A percentile compares a stretch with the other conserved stretches of the same genome.
Evolutionary conservation across 805 yeast species (phyloP).

Genomic region (Suhomyces pyralidae): DNA sequence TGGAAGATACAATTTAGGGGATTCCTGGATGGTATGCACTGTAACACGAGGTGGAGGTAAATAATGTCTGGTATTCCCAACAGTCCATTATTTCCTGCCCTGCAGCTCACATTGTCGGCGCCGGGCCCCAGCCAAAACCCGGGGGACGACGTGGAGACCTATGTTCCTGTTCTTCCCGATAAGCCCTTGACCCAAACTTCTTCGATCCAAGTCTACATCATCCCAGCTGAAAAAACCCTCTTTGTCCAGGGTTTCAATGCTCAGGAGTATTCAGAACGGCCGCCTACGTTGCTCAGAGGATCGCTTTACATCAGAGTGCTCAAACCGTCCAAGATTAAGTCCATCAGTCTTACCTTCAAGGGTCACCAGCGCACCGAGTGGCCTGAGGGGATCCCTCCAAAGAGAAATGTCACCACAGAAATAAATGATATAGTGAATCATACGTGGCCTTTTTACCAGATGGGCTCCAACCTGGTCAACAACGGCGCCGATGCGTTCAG

Average conservation of each 20-base stretch:
- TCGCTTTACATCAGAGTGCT: slow-evolving; percentile 64
- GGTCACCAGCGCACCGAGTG: slow-evolving; percentile 83
- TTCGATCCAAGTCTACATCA: slow-evolving; percentile 65
- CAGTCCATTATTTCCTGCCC: slow-evolving; percentile 26
- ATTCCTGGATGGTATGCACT: background rate
- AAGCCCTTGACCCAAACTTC: slow-evolving; percentile 60
- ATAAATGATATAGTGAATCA: slow-evolving; percentile 66
- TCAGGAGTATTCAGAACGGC: slow-evolving; percentile 58
- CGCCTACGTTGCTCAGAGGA: slow-evolving; percentile 82
- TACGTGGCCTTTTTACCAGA: slow-evolving; percentile 83
- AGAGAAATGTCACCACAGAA: slow-evolving; percentile 64
- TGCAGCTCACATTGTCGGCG: slow-evolving; percentile 13
- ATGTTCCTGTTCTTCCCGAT: slow-evolving; percentile 47
- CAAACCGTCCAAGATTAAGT: slow-evolving; percentile 69
- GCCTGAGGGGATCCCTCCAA: slow-evolving; percentile 98
- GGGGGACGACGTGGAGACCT: slow-evolving; percentile 4
- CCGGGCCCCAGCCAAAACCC: background rate
- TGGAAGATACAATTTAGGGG: background rate
- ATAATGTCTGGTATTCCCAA: slow-evolving; percentile 1
- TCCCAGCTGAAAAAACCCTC: slow-evolving; percentile 75
- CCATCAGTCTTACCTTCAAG: slow-evolving; percentile 56
- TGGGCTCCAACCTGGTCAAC: slow-evolving; percentile 20
- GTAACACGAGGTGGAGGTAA: background rate
- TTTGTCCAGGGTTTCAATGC: slow-evolving; percentile 80
- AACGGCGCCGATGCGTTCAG: slow-evolving; percentile 49